phyloP scores from a whole-genome alignment of 1,139 yeast species.

The Yamadazyma atmosphaerica region DNA sequence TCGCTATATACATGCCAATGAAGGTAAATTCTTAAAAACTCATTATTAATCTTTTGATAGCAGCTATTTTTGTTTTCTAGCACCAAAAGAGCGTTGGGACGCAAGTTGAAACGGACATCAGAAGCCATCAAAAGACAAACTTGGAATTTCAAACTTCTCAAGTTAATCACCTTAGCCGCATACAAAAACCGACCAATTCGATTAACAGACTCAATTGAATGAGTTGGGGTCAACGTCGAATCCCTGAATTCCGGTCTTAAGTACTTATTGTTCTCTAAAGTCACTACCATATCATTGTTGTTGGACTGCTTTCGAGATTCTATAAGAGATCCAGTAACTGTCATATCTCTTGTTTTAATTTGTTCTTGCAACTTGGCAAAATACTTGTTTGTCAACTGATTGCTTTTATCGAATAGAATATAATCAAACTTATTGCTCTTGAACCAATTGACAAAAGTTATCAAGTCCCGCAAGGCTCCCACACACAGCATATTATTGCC shows the following conservation, averaged over 20 bases:
- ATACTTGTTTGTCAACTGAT: conserved; percentile 2
- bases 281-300: not conserved
- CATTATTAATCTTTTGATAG: conserved; percentile 6
- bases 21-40: conserved; percentile 9
- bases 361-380: not conserved
- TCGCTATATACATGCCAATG: conserved; percentile 18
- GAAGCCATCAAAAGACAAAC: conserved; percentile 18
- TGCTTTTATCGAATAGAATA: conserved; percentile 11
- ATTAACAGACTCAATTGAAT: conserved; percentile 11
- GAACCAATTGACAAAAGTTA: conserved; percentile 22
- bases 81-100: conserved; percentile 9
- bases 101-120: conserved; percentile 18
- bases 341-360: not conserved
- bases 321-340: not conserved
- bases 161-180: conserved; percentile 12
- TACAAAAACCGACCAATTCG: conserved; percentile 23
- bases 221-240: conserved; percentile 17
- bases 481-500: not conserved
- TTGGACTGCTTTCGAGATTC: not conserved
- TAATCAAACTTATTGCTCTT: conserved; percentile 22
- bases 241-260: conserved; percentile 12
- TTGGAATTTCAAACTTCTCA: conserved; percentile 8
- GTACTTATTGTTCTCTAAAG: conserved; percentile 4
- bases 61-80: conserved; percentile 9
- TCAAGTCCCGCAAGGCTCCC: conserved; percentile 1